Evolutionary conservation across 208 protist species (phyloP).

Genomic region (Wallacemonas sp.): DNA sequence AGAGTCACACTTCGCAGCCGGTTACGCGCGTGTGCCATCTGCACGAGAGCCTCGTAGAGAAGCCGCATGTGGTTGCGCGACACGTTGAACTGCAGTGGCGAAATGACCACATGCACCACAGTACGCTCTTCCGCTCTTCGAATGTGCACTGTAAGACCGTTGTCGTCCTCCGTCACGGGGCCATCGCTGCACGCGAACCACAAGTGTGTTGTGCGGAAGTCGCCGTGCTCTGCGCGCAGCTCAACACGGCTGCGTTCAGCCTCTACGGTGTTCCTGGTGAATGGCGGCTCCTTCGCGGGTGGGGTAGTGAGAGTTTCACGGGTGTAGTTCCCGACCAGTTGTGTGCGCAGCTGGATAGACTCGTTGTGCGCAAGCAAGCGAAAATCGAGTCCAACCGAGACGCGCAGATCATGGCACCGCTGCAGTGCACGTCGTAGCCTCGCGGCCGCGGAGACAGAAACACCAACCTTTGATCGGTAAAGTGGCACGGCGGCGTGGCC

Average conservation of each 20-base stretch:
- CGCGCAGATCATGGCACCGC: constrained; percentile 9
- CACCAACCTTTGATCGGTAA: not conserved
- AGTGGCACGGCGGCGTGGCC: not conserved
- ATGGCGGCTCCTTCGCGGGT: constrained; percentile 20
- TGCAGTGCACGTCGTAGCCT: constrained; percentile 1
- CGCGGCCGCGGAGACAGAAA: not conserved
- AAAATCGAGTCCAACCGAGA: constrained; percentile 20
- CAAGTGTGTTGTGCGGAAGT: constrained; percentile 29
- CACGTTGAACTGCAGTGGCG: constrained; percentile 26
- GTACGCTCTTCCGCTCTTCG: constrained; percentile 23
- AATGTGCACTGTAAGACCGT: constrained; percentile 24
- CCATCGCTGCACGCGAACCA: constrained; percentile 34
- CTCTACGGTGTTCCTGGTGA: constrained; percentile 24
- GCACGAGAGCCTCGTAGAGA: constrained; percentile 25
- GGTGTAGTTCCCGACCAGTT: constrained; percentile 2
- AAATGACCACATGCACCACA: constrained; percentile 23
- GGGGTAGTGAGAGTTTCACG: constrained; percentile 29
- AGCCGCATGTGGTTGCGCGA: constrained; percentile 31
- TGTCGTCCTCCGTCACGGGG: constrained; percentile 23
- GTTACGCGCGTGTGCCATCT: constrained; percentile 19
- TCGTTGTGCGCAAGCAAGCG: constrained; percentile 12
- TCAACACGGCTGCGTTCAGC: too few relatives aligned
- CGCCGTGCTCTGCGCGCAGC: constrained; percentile 36
- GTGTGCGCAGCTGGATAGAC: not conserved
- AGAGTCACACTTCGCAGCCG: constrained; percentile 11